Percentiles rank a stretch among this genome's conserved stretches.
Conservation (phyloP, 345 rosid genomes). For the Microcos paniculata region DNA sequence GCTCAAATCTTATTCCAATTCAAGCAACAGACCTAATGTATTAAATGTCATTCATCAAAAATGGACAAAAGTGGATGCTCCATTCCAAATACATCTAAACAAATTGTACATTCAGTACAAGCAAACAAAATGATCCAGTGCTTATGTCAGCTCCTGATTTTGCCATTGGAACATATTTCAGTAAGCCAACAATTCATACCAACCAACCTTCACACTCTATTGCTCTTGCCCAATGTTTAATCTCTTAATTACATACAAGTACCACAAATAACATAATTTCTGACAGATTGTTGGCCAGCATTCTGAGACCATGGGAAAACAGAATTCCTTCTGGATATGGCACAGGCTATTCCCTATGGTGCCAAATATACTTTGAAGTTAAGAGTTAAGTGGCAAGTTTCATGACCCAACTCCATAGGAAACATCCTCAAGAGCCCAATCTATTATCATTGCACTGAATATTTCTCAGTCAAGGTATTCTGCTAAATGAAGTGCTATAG, state of each 20-base stretch:
- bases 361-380: neutral
- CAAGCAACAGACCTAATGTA: neutral
- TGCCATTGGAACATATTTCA: neutral
- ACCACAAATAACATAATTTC: neutral
- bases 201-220: neutral
- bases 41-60: slow-evolving; percentile 6
- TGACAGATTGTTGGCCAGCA: neutral
- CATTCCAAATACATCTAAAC: neutral
- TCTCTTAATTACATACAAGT: neutral
- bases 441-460: neutral
- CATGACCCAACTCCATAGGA: neutral
- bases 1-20: slow-evolving; percentile 5
- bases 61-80: neutral
- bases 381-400: neutral
- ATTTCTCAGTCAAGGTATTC: neutral
- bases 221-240: slow-evolving; percentile 1
- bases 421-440: neutral
- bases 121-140: neutral
- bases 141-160: neutral
- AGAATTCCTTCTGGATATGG: neutral
- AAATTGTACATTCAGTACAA: neutral
- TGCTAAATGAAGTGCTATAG: neutral
- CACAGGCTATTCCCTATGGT: neutral
- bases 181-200: neutral
- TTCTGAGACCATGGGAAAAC: neutral